Percentiles rank a stretch among this genome's conserved stretches.
These are phyloP conservation scores for Coffea eugenioides DNA, from an alignment of 257 asterid species.

Conservation along the genomic window DNA sequence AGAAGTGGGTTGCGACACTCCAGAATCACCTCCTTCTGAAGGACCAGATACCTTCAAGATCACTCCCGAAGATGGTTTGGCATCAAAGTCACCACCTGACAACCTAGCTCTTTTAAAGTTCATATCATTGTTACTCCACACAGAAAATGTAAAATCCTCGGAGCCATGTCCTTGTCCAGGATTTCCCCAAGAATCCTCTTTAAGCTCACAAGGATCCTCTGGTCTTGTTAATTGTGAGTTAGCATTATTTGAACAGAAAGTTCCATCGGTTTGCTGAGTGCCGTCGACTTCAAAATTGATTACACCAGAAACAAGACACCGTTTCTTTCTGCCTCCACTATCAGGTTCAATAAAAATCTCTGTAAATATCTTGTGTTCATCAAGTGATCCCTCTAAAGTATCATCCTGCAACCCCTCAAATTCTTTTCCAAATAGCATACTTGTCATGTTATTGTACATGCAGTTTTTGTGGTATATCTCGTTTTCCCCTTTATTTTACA, in stretches of 20 bases:
- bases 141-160: slow-evolving; percentile 32
- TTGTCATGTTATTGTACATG: slow-evolving; percentile 21
- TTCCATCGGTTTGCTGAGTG: slow-evolving; percentile 29
- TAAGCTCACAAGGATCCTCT: slow-evolving; percentile 30
- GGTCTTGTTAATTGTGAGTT: slow-evolving; percentile 54
- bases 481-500: neutral
- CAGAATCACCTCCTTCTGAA: slow-evolving; percentile 39
- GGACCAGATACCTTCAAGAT: slow-evolving; percentile 39
- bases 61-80: slow-evolving; percentile 36
- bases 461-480: neutral
- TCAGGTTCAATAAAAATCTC: slow-evolving; percentile 60
- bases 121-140: slow-evolving; percentile 28
- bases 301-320: slow-evolving; percentile 40
- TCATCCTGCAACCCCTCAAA: slow-evolving; percentile 62
- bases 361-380: slow-evolving; percentile 57
- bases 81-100: slow-evolving; percentile 39
- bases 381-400: slow-evolving; percentile 58
- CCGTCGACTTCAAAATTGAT: slow-evolving; percentile 32
- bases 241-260: slow-evolving; percentile 49
- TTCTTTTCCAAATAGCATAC: slow-evolving; percentile 50
- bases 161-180: slow-evolving; percentile 28
- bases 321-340: slow-evolving; percentile 31
- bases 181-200: slow-evolving; percentile 33
- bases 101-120: slow-evolving; percentile 27
- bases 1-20: slow-evolving; percentile 33